Base-by-base conservation (phyloP, 176 grass and related monocot genomes). In the Thalia dealbata region DNA sequence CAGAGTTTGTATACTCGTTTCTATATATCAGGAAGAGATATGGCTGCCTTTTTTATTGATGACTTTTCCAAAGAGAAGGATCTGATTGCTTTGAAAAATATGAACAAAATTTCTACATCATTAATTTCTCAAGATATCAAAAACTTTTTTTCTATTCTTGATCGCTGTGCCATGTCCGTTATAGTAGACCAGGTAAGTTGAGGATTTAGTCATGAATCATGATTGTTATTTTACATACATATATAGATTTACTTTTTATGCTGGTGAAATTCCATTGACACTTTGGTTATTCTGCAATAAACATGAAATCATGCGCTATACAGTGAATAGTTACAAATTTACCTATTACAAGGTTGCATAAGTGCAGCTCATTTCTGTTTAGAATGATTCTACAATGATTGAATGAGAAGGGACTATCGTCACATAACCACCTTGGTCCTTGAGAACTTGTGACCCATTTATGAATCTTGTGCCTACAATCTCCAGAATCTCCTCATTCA, bases 121-220 rank as follows among this genome's bases (percentile, higher is more conserved):
- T 64, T 56, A 50, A 83, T 59, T 72, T 66, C 61, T 7, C 69
- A 75, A 55, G 61, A 88, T 80, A 61, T 68, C 71, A 70, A 77
- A 75, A 79, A 78, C 28, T 85, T 84, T 26, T 84, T 84, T 82
- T 97, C 87, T 84, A 85, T 97, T 84, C 93, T 97, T 74, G 93
- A 97, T 78, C 93, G 82, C 69, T 97, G 85, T 84, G 89, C 84
- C 64, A 88, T 97, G 89, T 92, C 89, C 71, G 87, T 97, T 75
- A 60, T 92, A 72, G 80, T 97, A 80, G 93, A 97, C 67, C 93
- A 97, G 92, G 92, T 96, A 82, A 67, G 50, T 32, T 78, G 16
- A 10, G 15, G 19, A 25, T 45, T 42, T 21, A 44, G 65, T 68
- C 13, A 32, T 65, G 26, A 32, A 18, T 65, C 35, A 16, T 64